Base-by-base conservation (phyloP, 345 rosid species). In the Mallotus nudiflorus region DNA sequence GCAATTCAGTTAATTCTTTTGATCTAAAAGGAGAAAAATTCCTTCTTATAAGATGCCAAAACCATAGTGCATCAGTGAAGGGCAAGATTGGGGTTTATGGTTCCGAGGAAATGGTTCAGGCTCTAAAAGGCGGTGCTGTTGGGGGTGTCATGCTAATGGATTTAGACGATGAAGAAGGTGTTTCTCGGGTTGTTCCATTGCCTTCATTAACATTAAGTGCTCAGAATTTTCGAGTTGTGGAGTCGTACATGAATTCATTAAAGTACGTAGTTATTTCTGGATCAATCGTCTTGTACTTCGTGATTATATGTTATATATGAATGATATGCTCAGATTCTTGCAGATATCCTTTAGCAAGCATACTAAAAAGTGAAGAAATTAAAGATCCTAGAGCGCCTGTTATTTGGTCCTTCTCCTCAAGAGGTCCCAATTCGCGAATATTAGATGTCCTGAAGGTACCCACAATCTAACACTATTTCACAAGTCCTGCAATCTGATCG, bases 401-500 rank as follows among this genome's bases (percentile, higher is more conserved):
- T 14, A 75, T 75, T 48, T 58, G 82, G 12, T 2, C 46, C 3
- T 84, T 79, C 78, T 85, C 89, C 57, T 79, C 86, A 0, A 70
- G 81, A 0, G 85, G 89, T 0, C 92, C 88, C 15, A 83, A 73
- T 68, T 76, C 18, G 13, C 51, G 15, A 56, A 62, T n/a, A n/a
- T n/a, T n/a, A 18, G 80, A 81, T 69, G 71, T 88, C 12, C 20
- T 77, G 65, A 78, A 75, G 75, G 78, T 78, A 59, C 1, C 11
- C 0, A 7, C 11, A 25, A 9, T 11, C 35, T 9, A 9, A 15
- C 13, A 1, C 48, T 33, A 16, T 49, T 31, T 18, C 5, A 6
- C 8, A 28, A 46, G 27, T 14, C 90, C 86, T 1, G 90, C 86
- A 51, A 80, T 75, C n/a, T n/a, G n/a, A n/a, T n/a, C n/a, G n/a